Base-by-base conservation (phyloP, 768 basidiomycete species). In the Macrolepiota dolichaula region DNA sequence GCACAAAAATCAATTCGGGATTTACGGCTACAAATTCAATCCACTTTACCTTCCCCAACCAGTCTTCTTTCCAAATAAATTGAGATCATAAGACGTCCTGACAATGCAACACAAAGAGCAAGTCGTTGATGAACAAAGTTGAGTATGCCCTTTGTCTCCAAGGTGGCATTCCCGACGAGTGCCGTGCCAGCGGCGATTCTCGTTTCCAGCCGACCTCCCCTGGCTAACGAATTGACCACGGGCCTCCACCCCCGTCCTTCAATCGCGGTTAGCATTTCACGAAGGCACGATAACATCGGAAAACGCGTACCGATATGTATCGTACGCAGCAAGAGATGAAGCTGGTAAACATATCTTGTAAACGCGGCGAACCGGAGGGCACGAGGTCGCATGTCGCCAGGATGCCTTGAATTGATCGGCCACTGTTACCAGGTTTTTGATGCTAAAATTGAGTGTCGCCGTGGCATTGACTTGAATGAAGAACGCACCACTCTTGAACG, bases 131-230 rank as follows among this genome's bases (percentile, higher is more conserved):
- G 79, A 67, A 68, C 88, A 89, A 38, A 85, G 77, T 50, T 74
- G 74, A 1, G 79, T 76, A 38, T 84, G 79, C 5, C 87, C 86
- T 29, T 79, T 82, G 67, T 89, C 86, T 7, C 87, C 87, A 1
- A 89, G 70, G 49, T 78, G 82, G 71, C 88, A 90, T 51, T 83
- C 78, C 15, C 88, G 77, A 37, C 80, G 79, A 11, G 88, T 90
- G n/a, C 89, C 88, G 68, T 90, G 88, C 87, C 87, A 90, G 25
- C 88, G 82, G 29, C 88, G 83, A 64, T 88, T 87, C 70, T 89
- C 87, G 64, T 89, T 89, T 32, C 88, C 88, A 29, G 83, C 72
- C 4, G 85, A 83, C 49, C 84, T 76, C 37, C 85, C 85, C 3
- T 77, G 64, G 37, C 77, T 66, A 2, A 69, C 76, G 62, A 89